Base-by-base conservation (phyloP, 164 flowering plant species). In the Aristolochia californica region DNA sequence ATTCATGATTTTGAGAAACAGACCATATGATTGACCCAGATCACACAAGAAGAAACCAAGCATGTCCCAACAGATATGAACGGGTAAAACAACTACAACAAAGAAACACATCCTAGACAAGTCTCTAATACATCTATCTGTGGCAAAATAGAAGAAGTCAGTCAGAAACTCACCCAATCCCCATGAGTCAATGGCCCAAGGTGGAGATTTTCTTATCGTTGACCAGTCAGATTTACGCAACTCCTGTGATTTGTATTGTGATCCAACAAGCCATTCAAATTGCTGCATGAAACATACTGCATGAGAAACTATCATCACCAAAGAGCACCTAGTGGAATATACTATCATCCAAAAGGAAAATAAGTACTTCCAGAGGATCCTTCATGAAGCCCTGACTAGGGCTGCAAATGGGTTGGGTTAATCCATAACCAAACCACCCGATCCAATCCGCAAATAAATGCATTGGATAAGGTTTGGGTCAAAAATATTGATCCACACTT, bases 181-280 rank as follows among this genome's bases (percentile, higher is more conserved):
- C 99, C 99, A 93, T 15, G 99, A 93, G 73, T 93, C 99, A 68
- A 89, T 82, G 59, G 97, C 74, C 96, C 97, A 93, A 52, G 97
- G 85, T 43, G 97, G 88, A 63, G 99, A 93, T 47, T 87, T 87
- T 73, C 95, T 84, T 53, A 93, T 72, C 30, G 84, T 73, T 58
- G 70, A 65, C 97, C 97, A 89, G 56, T 93, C 99, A 71, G 96
- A 87, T 63, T 85, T 93, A 5, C 57, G 51, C 72, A 89, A 62
- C 76, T 93, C 98, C 79, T 77, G 74, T 43, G 97, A 77, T 73
- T 93, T 93, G 83, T 88, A 93, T 58, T 88, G 98, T 51, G 87
- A 5, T 67, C 87, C 91, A 72, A 93, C 71, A 65, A 93, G 82
- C 95, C 97, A 93, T 57, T 85, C 95, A 74, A 75, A 88, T 85